Base-by-base conservation (phyloP, 495 filamentous ascomycete species). In the Trichocladium uniseriatum region DNA sequence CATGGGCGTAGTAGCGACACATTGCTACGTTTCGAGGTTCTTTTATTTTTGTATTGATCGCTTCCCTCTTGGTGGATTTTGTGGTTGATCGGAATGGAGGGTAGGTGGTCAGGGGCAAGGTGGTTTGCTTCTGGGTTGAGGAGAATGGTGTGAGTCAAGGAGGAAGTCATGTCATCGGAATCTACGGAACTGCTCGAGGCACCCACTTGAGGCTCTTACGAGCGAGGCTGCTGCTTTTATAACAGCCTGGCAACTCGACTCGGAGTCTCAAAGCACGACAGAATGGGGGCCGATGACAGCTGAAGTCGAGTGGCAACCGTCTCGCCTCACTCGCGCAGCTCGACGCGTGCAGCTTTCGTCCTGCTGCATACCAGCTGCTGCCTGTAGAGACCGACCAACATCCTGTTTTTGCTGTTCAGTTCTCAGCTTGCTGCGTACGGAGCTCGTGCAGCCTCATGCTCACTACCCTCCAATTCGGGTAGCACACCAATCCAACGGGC, bases 1-100 rank as follows among this genome's bases (percentile, higher is more conserved):
- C 38, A 48, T 64, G 59, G 49, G 61, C 61, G 55, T 66, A 64
- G 51, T 66, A 66, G 15, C 55, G 47, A 38, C 64, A 66, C 64
- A 66, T 66, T n/a, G n/a, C n/a, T n/a, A n/a, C n/a, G n/a, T n/a
- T n/a, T n/a, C n/a, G n/a, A n/a, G n/a, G n/a, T n/a, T n/a, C n/a
- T n/a, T n/a, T n/a, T n/a, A n/a, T n/a, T n/a, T n/a, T n/a, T n/a
- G n/a, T n/a, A n/a, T n/a, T n/a, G n/a, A n/a, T n/a, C n/a, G n/a
- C n/a, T n/a, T n/a, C n/a, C n/a, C n/a, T n/a, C n/a, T n/a, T n/a
- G n/a, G n/a, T n/a, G n/a, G n/a, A n/a, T n/a, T n/a, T n/a, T n/a
- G n/a, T n/a, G n/a, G n/a, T n/a, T n/a, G n/a, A n/a, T n/a, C n/a
- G n/a, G n/a, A n/a, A n/a, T n/a, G n/a, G n/a, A n/a, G n/a, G n/a